These are phyloP conservation scores for Cytospora paraplurivora DNA, from an alignment of 2,329 filamentous ascomycete species.

Conservation along the genomic window DNA sequence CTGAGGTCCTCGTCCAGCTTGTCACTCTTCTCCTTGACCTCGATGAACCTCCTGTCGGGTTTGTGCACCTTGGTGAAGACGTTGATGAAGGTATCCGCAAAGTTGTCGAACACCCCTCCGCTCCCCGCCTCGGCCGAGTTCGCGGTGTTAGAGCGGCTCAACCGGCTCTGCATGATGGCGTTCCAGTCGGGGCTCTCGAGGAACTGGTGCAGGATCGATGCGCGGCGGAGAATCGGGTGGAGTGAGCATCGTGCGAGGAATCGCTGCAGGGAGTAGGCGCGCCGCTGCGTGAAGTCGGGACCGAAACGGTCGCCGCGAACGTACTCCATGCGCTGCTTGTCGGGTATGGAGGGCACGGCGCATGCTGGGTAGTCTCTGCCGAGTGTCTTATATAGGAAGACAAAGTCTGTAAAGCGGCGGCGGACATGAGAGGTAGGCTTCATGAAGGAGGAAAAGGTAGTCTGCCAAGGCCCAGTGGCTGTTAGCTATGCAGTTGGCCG, in stretches of 20 bases:
- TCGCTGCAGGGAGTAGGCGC: slow-evolving; percentile 86
- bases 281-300: slow-evolving; percentile 83
- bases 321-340: slow-evolving; percentile 99
- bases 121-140: slow-evolving; percentile 45
- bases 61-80: slow-evolving; percentile 97
- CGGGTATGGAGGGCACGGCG: slow-evolving; percentile 90
- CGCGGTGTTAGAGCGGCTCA: slow-evolving; percentile 60
- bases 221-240: slow-evolving; percentile 85
- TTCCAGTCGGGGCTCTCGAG: slow-evolving; percentile 97
- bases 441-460: slow-evolving; percentile 91
- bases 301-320: slow-evolving; percentile 96
- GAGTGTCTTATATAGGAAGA: slow-evolving; percentile 92
- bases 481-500: not conserved
- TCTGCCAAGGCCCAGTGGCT: slow-evolving; percentile 53
- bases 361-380: slow-evolving; percentile 85
- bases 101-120: slow-evolving; percentile 85
- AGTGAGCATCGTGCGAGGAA: slow-evolving; percentile 85
- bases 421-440: slow-evolving; percentile 77
- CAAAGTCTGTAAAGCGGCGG: slow-evolving; percentile 95
- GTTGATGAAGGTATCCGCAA: slow-evolving; percentile 95
- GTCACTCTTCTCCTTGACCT: slow-evolving; percentile 88
- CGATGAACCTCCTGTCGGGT: slow-evolving; percentile 89
- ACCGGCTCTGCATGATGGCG: slow-evolving; percentile 83
- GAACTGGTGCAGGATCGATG: slow-evolving; percentile 81
- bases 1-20: slow-evolving; percentile 92